Conservation (phyloP, 2,329 filamentous ascomycete genomes). For the Aspergillus alliaceus region DNA sequence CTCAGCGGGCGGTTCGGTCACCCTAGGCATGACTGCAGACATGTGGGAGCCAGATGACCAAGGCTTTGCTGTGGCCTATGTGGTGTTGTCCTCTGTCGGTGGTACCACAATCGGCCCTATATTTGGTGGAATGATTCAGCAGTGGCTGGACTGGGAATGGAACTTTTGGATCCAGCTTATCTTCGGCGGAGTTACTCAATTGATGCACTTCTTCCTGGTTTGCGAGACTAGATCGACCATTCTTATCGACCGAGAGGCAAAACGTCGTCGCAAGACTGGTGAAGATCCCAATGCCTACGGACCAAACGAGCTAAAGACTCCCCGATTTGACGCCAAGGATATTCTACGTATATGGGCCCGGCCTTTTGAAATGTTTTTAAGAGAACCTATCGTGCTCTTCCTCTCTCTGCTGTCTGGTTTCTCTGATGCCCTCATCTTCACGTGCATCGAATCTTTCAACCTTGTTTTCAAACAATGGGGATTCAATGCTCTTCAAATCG, state of each 20-base stretch:
- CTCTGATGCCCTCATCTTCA: conserved; percentile 74
- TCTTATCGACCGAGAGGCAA: conserved; percentile 60
- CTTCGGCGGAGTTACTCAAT: conserved; percentile 54
- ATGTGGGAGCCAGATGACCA: conserved; percentile 70
- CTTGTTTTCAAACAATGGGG: conserved; percentile 50
- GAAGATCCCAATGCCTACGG: conserved; percentile 65
- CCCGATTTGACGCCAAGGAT: conserved; percentile 48
- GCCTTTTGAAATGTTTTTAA: conserved; percentile 71
- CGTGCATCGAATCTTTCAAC: conserved; percentile 70
- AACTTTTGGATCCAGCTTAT: conserved; percentile 65
- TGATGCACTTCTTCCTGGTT: conserved; percentile 58
- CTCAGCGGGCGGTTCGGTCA: conserved; percentile 71
- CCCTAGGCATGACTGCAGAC: conserved; percentile 72
- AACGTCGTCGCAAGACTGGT: conserved; percentile 51
- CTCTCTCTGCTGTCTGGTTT: conserved; percentile 72
- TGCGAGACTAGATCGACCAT: conserved; percentile 59
- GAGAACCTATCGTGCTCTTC: conserved; percentile 71
- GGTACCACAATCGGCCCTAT: conserved; percentile 65
- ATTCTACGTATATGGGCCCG: conserved; percentile 55
- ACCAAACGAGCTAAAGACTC: conserved; percentile 53
- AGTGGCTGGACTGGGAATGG: conserved; percentile 59
- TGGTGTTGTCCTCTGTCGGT: conserved; percentile 76
- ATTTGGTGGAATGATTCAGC: conserved; percentile 55
- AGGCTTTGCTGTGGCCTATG: conserved; percentile 72
- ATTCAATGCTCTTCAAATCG: conserved; percentile 20